These are phyloP conservation scores for Ophiocordyceps unilateralis DNA, from an alignment of 2,329 filamentous ascomycete genomes.

Conservation along the genomic window DNA sequence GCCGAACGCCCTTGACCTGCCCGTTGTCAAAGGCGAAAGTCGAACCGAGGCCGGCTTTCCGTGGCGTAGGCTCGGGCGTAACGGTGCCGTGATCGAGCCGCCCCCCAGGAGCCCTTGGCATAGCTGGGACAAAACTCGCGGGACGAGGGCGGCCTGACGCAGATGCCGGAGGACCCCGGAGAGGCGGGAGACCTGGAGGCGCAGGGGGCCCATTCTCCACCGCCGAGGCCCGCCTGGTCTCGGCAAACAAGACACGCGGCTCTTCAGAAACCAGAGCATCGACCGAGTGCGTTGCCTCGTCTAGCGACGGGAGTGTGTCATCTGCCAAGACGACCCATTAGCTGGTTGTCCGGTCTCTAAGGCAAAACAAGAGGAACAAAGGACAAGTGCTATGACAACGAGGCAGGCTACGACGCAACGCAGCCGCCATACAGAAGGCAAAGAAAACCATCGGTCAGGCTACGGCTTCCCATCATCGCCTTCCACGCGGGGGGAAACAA, in stretches of 20 bases:
- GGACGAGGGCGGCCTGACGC: constrained; percentile 6
- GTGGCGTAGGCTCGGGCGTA: constrained; percentile 17
- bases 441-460: constrained; percentile 21
- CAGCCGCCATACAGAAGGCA: constrained; percentile 2
- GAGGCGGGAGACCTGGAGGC: constrained; percentile 14
- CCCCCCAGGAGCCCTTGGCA: constrained; percentile 10
- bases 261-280: constrained; percentile 53
- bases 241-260: constrained; percentile 5
- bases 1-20: constrained; percentile 25
- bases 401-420: constrained; percentile 9
- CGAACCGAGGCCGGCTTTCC: constrained; percentile 10
- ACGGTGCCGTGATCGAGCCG: constrained; percentile 9
- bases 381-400: constrained; percentile 11
- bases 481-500: constrained; percentile 25
- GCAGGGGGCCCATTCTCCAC: constrained; percentile 8
- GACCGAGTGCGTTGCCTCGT: constrained; percentile 45
- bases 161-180: constrained; percentile 6
- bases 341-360: constrained; percentile 11
- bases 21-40: constrained; percentile 26
- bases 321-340: constrained; percentile 33
- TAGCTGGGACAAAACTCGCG: constrained; percentile 9
- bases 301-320: constrained; percentile 42
- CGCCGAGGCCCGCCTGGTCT: background rate
- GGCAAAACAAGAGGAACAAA: constrained; percentile 4
- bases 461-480: constrained; percentile 46